Base-by-base conservation (phyloP, 164 flowering plant species). In the Berberis thunbergii region DNA sequence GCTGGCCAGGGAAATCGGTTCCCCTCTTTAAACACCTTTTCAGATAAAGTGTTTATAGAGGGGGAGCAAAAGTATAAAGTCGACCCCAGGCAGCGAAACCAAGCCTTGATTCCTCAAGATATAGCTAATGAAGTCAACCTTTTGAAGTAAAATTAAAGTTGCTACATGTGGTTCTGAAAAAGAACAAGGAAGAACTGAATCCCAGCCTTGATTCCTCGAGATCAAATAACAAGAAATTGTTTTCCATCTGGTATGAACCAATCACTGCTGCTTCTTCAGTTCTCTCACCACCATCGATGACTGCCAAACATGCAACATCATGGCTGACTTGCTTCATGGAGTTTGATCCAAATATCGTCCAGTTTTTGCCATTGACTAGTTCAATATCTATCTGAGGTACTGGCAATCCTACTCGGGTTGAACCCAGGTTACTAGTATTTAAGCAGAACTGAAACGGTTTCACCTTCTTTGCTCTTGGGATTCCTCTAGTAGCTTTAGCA, bases 331-430 rank as follows among this genome's bases (percentile, higher is more conserved):
- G 69, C 43, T 57, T 64, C 78, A 78, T 69, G 5, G 76, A 74
- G 56, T 78, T 80, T 0, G 68, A 67, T 6, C 79, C 79, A 13
- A 70, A 74, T 4, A 76, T 73, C 38, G 74, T 70, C 81, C 81
- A 76, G 12, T 58, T 58, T 2, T 53, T 26, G 26, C 26, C 74
- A 43, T 41, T 4, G n/a, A 8, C 64, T 49, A 62, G 5, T 7
- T 48, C 26, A 26, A 64, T 12, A 45, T 64, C 67, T 5, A 64
- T 64, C 49, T 55, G 26, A 11, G 67, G 67, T 7, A 70, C 74
- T 3, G 69, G 48, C 2, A 53, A 40, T 13, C 80, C 82, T 42
- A 71, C 73, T 3, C 75, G 68, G 1, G 76, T 70, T 1, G 50
- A 63, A 6, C 76, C 74, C 39, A 74, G 69, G 8, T 43, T 43